Conservation (phyloP, 208 protist genomes). For the Trypanosoma melophagium region DNA sequence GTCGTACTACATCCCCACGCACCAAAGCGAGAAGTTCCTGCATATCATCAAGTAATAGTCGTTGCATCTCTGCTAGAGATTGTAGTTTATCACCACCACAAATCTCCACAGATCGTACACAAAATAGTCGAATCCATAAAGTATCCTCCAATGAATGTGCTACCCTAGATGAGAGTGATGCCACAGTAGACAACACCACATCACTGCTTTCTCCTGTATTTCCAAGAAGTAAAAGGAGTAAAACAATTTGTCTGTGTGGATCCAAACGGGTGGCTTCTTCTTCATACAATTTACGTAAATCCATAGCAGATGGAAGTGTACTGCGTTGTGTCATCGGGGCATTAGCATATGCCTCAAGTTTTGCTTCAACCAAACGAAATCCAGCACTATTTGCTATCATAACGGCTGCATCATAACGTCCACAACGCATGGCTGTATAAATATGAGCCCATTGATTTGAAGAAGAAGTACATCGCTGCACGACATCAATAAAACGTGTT, state of each 20-base stretch:
- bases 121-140: slow-evolving; percentile 43
- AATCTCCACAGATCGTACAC: slow-evolving; percentile 21
- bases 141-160: slow-evolving; percentile 66
- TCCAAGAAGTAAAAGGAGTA: slow-evolving; percentile 75
- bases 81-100: slow-evolving; percentile 40
- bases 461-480: slow-evolving; percentile 40
- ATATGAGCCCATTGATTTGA: slow-evolving; percentile 60
- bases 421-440: slow-evolving; percentile 73
- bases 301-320: slow-evolving; percentile 31
- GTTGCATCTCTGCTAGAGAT: slow-evolving; percentile 59
- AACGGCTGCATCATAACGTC: slow-evolving; percentile 74
- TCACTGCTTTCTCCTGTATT: slow-evolving; percentile 49
- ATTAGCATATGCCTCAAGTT: slow-evolving; percentile 35
- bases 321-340: slow-evolving; percentile 36
- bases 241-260: slow-evolving; percentile 65
- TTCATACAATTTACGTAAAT: slow-evolving; percentile 61
- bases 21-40: slow-evolving; percentile 55
- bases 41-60: slow-evolving; percentile 68
- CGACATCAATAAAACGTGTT: slow-evolving; percentile 46
- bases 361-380: slow-evolving; percentile 34
- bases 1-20: slow-evolving; percentile 55
- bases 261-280: slow-evolving; percentile 53
- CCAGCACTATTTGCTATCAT: slow-evolving; percentile 43
- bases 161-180: slow-evolving; percentile 43
- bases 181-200: slow-evolving; percentile 53